Evolutionary conservation across 225 moss, liverwort and hornwort species (phyloP), one percentile per base, ranked within the genome.

Genomic region (Anthoceros angustus): DNA sequence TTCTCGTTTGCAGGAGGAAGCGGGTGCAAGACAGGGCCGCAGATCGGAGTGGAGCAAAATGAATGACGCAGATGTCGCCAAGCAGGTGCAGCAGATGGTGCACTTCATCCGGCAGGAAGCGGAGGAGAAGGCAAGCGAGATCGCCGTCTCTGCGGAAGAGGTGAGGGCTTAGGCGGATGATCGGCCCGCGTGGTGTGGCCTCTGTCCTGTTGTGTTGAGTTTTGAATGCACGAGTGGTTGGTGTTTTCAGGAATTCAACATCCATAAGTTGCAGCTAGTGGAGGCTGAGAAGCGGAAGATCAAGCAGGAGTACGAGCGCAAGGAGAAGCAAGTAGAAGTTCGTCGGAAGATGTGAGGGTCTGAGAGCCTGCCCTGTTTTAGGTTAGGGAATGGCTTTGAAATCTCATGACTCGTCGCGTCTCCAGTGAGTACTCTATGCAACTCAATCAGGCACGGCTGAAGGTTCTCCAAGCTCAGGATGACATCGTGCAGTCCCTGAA

Each of bases 61-160:
- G 93, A 86, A 94, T 69, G 87, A 86, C 49, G 61, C 63, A 39
- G 83, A 87, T 40, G 86, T 94, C 42, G 72, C 74, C 6, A 87
- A 72, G 73, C 90, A 87, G 64, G 82, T 94, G 68, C 86, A 94
- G 80, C 93, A 94, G 77, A 90, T 94, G 93, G 93, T 94, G 40
- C 86, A 82, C 14, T 94, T 90, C 63, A 94, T 94, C 40, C 90
- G 72, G 70, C 86, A 94, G 73, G 90, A 94, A 66, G 90, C 90
- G 39, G 84, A 90, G 69, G 93, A 94, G 74, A 94, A 90, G 73
- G 87, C 86, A 39, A 90, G 86, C 67, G 93, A 94, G 73, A 90
- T 94, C 25, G 78, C 68, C 0, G 68, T 87, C 11, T 75, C 81
- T 16, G 73, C 77, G 4, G 90, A 90, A 78, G 93, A 90, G 83